These are phyloP conservation scores for Pseudogymnoascus sp. DNA, from an alignment of 2,329 filamentous ascomycete species.

Conservation along the genomic window DNA sequence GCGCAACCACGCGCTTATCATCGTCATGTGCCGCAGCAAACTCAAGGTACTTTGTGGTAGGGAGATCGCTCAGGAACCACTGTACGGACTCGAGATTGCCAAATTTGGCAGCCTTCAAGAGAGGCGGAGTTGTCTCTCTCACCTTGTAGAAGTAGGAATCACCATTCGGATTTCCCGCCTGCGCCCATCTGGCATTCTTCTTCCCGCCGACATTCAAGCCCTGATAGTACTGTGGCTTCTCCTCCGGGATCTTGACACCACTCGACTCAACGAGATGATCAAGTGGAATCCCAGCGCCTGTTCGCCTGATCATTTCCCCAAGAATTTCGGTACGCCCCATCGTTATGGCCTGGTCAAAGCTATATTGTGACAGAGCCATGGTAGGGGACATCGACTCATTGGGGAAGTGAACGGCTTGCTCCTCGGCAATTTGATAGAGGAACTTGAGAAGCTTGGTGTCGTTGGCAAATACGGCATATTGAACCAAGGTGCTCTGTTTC, in stretches of 20 bases:
- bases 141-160: conserved; percentile 34
- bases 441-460: conserved; percentile 24
- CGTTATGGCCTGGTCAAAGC: conserved; percentile 38
- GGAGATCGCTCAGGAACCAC: conserved; percentile 68
- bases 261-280: conserved; percentile 57
- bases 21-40: conserved; percentile 55
- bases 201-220: conserved; percentile 68
- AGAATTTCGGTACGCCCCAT: conserved; percentile 48
- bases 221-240: conserved; percentile 65
- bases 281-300: conserved; percentile 61
- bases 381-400: conserved; percentile 26
- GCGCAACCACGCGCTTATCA: conserved; percentile 52
- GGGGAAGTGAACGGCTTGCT: conserved; percentile 19
- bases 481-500: conserved; percentile 11
- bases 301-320: conserved; percentile 53
- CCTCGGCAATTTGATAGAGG: conserved; percentile 19
- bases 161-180: conserved; percentile 47
- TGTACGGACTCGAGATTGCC: conserved; percentile 61
- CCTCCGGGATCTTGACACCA: conserved; percentile 48
- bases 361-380: conserved; percentile 32
- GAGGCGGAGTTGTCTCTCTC: conserved; percentile 44
- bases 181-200: conserved; percentile 68
- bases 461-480: conserved; percentile 18
- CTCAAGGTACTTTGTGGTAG: conserved; percentile 57
- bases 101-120: conserved; percentile 47